Evolutionary conservation across 2,329 filamentous ascomycete species (phyloP), one percentile per base, ranked within the genome.

Genomic region (Fusarium succisae): DNA sequence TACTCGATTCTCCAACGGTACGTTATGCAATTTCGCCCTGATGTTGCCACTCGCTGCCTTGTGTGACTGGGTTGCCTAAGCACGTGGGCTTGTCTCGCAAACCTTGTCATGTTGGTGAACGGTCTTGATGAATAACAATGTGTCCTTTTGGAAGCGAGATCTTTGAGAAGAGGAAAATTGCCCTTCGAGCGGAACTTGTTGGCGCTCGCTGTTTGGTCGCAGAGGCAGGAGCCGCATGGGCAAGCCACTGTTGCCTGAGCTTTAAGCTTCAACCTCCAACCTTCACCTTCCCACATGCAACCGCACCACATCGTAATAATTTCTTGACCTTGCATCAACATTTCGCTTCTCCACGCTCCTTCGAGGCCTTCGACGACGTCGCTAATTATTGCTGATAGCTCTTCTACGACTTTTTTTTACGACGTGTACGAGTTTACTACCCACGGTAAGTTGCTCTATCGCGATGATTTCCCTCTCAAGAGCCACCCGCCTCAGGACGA

Each of bases 391-490:
- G n/a, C 45, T 28, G 30, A 48, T 58, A 78, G 77, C 74, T 74
- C 69, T 77, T 70, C 72, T 70, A 77, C 76, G 77, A 77, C 63
- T 71, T 76, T 69, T 70, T 70, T 74, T 78, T 62, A 78, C 77
- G 77, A 78, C 72, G 69, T 78, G 76, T 72, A 78, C 77, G 75
- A 77, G 70, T 69, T 76, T 55, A 77, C 64, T 66, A 77, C 72
- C 68, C 75, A 78, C 75, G 77, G 77, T 78, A 78, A 74, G 77
- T 67, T 45, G 24, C 24, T 47, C 12, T 38, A 22, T 35, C 17
- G 18, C 30, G 22, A 30, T 48, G 22, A 41, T 65, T 53, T 28
- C 37, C 28, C 28, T 30, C 18, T 24, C 45, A 17, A 64, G 44
- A n/a, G 22, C 12, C 30, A 24, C 38, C 18, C 55, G 32, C 35